These are phyloP conservation scores for Zizania latifolia DNA, from an alignment of 176 grass and related monocot genomes.

Conservation along the genomic window DNA sequence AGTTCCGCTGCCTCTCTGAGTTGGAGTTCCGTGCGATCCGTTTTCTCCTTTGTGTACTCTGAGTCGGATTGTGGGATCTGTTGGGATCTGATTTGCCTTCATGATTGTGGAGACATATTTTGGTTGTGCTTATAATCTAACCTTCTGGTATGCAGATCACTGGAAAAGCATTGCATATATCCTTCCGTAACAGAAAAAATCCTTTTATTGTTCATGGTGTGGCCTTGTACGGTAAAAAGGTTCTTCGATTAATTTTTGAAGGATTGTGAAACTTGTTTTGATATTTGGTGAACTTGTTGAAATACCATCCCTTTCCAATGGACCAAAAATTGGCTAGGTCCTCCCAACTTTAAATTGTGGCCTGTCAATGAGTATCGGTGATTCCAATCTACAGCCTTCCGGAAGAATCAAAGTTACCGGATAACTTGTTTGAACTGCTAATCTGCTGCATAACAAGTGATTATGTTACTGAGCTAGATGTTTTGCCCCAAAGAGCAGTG, in stretches of 20 bases:
- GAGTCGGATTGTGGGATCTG: too few relatives aligned
- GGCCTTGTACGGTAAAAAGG: conserved; percentile 98
- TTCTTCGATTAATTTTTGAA: conserved; percentile 22
- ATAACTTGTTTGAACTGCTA: neutral
- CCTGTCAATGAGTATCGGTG: neutral
- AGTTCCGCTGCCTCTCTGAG: too few relatives aligned
- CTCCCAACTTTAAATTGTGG: neutral
- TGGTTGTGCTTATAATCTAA: conserved; percentile 27
- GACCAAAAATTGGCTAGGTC: too few relatives aligned
- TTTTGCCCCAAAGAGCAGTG: neutral
- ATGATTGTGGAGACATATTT: too few relatives aligned
- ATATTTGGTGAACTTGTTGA: neutral
- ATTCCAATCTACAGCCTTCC: neutral
- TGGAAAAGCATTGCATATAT: conserved; percentile 88
- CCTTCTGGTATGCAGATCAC: conserved; percentile 50
- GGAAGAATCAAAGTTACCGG: neutral
- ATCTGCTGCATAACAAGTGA: too few relatives aligned
- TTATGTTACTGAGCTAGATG: neutral
- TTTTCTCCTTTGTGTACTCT: too few relatives aligned
- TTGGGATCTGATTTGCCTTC: too few relatives aligned
- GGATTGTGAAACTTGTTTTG: neutral
- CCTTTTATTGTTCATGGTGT: conserved; percentile 93
- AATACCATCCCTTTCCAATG: too few relatives aligned
- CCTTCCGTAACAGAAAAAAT: conserved; percentile 94
- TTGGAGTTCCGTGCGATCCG: too few relatives aligned